Conservation (phyloP, 2,329 filamentous ascomycete genomes). For the Cladophialophora chaetospira region DNA sequence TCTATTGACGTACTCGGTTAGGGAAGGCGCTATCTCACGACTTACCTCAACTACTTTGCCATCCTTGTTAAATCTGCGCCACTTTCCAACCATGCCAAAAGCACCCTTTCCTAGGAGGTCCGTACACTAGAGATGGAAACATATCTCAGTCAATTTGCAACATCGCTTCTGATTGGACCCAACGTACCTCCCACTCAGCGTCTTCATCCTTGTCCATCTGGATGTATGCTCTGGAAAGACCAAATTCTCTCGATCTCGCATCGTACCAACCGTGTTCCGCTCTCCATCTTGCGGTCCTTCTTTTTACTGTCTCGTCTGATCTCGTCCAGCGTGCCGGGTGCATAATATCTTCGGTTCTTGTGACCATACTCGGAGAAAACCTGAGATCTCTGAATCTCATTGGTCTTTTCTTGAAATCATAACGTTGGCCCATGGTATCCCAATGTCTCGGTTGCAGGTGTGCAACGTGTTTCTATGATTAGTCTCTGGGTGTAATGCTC, state of each 20-base stretch:
- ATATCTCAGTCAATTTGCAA: background rate
- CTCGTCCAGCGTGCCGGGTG: slow-evolving; percentile 7
- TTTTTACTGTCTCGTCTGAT: background rate
- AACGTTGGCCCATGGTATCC: no score
- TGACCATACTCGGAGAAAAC: background rate
- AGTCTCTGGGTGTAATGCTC: background rate
- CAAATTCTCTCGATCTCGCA: slow-evolving; percentile 3
- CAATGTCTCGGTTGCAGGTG: background rate
- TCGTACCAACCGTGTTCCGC: slow-evolving; percentile 12
- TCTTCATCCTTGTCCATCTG: slow-evolving; percentile 2
- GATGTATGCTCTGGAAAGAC: slow-evolving; percentile 11
- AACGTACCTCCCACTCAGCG: slow-evolving; percentile 18
- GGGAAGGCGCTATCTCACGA: background rate
- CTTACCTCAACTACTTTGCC: slow-evolving; percentile 20
- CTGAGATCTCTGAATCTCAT: slow-evolving; percentile 2
- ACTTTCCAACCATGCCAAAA: slow-evolving; percentile 26
- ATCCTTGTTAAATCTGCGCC: slow-evolving; percentile 16
- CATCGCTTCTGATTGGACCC: background rate
- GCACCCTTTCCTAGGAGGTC: slow-evolving; percentile 19
- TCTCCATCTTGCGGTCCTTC: slow-evolving; percentile 12
- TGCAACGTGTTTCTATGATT: background rate
- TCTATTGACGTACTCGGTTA: background rate
- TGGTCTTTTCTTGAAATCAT: background rate
- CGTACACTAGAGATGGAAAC: slow-evolving; percentile 13
- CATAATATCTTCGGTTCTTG: background rate